phyloP scores from a whole-genome alignment of 2,329 filamentous ascomycete species.

The Alternaria sp. region DNA sequence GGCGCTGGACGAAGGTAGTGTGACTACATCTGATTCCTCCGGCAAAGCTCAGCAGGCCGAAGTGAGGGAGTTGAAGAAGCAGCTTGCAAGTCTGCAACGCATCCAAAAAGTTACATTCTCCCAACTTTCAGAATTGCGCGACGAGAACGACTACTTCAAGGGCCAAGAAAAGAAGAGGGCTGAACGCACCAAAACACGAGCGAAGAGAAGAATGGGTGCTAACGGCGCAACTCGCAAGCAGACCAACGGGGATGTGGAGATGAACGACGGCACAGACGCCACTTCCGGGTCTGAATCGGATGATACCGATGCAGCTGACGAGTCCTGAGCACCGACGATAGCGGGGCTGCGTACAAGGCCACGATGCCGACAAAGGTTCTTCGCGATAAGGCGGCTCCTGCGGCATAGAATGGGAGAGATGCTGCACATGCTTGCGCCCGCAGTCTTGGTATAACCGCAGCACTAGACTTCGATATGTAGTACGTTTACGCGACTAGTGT shows the following conservation, averaged over 20 bases:
- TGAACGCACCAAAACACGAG: slow-evolving; percentile 27
- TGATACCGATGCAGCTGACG: slow-evolving; percentile 15
- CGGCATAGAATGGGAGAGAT: slow-evolving; percentile 14
- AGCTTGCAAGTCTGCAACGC: slow-evolving; percentile 53
- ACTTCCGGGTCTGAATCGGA: slow-evolving; percentile 28
- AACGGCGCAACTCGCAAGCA: slow-evolving; percentile 23
- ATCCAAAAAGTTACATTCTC: slow-evolving; percentile 55
- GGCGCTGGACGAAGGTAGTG: slow-evolving; percentile 20
- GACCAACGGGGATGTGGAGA: slow-evolving; percentile 36
- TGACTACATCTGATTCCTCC: not conserved
- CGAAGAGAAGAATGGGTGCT: slow-evolving; percentile 25
- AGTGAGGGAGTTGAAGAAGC: slow-evolving; percentile 44
- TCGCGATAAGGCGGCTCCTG: not conserved
- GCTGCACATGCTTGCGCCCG: slow-evolving; percentile 1
- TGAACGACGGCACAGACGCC: slow-evolving; percentile 29
- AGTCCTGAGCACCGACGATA: slow-evolving; percentile 8
- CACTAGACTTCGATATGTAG: slow-evolving; percentile 14
- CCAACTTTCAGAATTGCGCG: slow-evolving; percentile 52
- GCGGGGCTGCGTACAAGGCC: not conserved
- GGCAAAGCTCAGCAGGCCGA: slow-evolving; percentile 29
- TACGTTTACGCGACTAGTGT: slow-evolving; percentile 7
- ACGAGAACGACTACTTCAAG: slow-evolving; percentile 49
- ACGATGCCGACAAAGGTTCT: not conserved
- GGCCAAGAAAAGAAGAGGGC: slow-evolving; percentile 38
- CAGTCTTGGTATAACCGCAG: slow-evolving; percentile 1